Evolutionary conservation across 352 stramenopile genomes (phyloP).

Genomic region (Phytophthora fragariae): DNA sequence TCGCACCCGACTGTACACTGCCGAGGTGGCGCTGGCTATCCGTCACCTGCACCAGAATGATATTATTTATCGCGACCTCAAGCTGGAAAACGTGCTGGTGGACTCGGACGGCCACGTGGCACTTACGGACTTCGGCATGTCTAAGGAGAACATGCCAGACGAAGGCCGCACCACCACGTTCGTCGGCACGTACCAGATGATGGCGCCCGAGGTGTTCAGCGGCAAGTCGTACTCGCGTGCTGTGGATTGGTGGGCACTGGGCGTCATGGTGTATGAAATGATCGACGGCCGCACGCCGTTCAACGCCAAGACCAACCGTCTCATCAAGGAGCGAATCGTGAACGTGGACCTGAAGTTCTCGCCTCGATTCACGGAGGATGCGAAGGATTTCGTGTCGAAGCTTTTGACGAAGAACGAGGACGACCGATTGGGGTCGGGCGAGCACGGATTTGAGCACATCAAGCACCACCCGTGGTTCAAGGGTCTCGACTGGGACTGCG

Average conservation of each 20-base stretch:
- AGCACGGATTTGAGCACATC: conserved; percentile 86
- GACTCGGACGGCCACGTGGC: conserved; percentile 96
- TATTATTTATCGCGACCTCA: conserved; percentile 98
- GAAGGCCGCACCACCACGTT: conserved; percentile 86
- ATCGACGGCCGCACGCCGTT: conserved; percentile 89
- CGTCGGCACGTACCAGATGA: conserved; percentile 94
- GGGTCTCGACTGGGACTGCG: conserved; percentile 86
- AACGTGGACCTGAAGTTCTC: conserved; percentile 88
- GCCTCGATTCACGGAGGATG: conserved; percentile 80
- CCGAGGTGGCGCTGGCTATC: conserved; percentile 97
- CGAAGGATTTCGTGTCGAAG: conserved; percentile 84
- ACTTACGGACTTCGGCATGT: conserved; percentile 99
- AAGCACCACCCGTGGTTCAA: conserved; percentile 91
- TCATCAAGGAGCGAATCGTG: conserved; percentile 87
- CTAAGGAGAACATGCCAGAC: conserved; percentile 97
- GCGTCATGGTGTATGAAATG: conserved; percentile 92
- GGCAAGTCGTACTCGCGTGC: conserved; percentile 89
- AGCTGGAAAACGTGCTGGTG: conserved; percentile 99
- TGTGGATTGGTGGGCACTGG: conserved; percentile 91
- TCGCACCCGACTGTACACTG: conserved; percentile 95
- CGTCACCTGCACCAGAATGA: conserved; percentile 93
- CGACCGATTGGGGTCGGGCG: conserved; percentile 93
- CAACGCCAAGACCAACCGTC: conserved; percentile 87
- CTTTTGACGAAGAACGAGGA: conserved; percentile 96
- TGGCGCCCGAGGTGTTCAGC: conserved; percentile 91